Evolutionary conservation across 805 yeast genomes (phyloP).

Genomic region (Metschnikowia borealis): DNA sequence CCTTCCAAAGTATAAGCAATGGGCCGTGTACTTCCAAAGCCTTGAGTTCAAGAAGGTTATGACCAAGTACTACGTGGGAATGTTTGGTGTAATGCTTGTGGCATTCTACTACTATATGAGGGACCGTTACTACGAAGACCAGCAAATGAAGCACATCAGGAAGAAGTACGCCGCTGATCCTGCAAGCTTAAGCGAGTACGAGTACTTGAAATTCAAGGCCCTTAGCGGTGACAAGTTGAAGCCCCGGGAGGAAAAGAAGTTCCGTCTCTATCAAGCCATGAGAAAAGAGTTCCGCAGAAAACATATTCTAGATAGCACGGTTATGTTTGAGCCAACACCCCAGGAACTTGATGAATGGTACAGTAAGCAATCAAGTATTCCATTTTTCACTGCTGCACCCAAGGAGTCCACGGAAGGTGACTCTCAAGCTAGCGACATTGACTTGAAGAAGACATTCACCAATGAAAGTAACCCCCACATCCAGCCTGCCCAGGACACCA

Average conservation of each 20-base stretch:
- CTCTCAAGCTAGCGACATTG: neutral
- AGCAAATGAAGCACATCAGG: conserved; percentile 46
- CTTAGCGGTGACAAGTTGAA: conserved; percentile 54
- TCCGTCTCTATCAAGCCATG: conserved; percentile 56
- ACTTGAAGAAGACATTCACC: conserved; percentile 19
- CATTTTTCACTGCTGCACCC: conserved; percentile 23
- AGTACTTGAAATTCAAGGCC: conserved; percentile 57
- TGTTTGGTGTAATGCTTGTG: conserved; percentile 51
- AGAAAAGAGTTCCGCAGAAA: conserved; percentile 41
- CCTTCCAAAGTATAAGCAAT: conserved; percentile 36
- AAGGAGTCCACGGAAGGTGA: conserved; percentile 18
- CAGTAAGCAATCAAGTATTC: conserved; percentile 28
- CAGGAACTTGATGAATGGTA: conserved; percentile 42
- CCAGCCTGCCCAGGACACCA: conserved; percentile 74
- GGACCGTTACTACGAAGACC: conserved; percentile 61
- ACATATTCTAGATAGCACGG: conserved; percentile 29
- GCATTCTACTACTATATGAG: conserved; percentile 65
- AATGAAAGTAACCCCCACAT: conserved; percentile 43
- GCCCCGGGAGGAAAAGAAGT: conserved; percentile 59
- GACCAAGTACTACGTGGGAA: conserved; percentile 61
- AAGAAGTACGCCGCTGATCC: conserved; percentile 35
- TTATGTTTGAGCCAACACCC: conserved; percentile 39
- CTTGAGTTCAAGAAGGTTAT: conserved; percentile 53
- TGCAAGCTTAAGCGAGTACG: conserved; percentile 53
- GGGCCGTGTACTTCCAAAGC: conserved; percentile 43